Conservation (phyloP, 1,284 basidiomycete species). For the Rhodofomes roseus region DNA sequence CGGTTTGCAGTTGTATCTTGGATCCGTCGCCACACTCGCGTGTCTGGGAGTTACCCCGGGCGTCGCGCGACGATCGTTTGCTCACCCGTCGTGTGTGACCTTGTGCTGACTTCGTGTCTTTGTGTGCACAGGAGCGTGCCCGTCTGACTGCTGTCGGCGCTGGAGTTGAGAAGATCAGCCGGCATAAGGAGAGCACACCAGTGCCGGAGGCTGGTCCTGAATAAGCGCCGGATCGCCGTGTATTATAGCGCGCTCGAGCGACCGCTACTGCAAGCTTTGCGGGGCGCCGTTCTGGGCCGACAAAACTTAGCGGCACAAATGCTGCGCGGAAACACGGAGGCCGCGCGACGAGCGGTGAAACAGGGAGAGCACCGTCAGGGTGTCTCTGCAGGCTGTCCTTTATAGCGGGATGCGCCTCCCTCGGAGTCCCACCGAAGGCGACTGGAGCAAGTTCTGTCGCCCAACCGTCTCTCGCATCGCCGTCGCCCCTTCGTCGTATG, state of each 20-base stretch:
- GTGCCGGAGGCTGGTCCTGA: conserved; percentile 4
- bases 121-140: conserved; percentile 10
- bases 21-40: neutral
- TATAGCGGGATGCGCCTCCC: neutral
- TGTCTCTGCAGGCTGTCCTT: neutral
- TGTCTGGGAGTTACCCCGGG: conserved; percentile 3
- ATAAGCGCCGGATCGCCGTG: conserved; percentile 2
- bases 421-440: neutral
- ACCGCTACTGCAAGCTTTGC: neutral
- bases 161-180: conserved; percentile 69
- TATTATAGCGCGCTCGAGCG: neutral
- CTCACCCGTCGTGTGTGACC: neutral
- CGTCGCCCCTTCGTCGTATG: neutral
- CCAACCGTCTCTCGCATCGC: neutral
- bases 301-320: neutral
- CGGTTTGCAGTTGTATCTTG: neutral
- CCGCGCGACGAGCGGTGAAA: neutral
- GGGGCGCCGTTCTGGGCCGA: neutral
- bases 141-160: conserved; percentile 46
- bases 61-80: conserved; percentile 1
- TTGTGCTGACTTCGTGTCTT: neutral
- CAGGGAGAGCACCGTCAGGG: neutral
- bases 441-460: neutral
- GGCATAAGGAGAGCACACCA: conserved; percentile 35
- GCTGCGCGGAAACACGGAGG: neutral